Base-by-base conservation (phyloP, 306 rosid species). In the Parietaria judaica region DNA sequence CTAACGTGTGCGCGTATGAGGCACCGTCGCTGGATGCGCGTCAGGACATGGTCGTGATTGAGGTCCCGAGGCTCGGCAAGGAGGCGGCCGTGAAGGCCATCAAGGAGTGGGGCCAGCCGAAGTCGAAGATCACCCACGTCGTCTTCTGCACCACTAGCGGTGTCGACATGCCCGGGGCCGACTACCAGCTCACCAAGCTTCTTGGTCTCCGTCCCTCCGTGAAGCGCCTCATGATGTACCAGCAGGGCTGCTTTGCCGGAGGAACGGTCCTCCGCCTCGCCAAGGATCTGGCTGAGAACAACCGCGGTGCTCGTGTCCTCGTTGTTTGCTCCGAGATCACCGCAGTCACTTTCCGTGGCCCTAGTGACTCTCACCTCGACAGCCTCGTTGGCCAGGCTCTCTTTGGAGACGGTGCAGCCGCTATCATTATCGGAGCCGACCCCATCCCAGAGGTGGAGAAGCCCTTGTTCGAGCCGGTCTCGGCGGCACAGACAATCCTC, bases 121-220 rank as follows among this genome's bases (percentile, higher is more conserved):
- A 78, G 31, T 84, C 95, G 17, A 84, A 87, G 70, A 81, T 87
- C 34, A 87, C 92, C 5, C 92, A 82, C 50, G 36, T 87, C 3
- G 74, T 87, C 46, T 78, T 87, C 49, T 84, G 91, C 78, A 87
- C 95, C 60, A 81, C 84, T 1, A 81, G 90, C 62, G 95, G 95
- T 51, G 86, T 84, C 0, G 95, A 87, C 70, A 87, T 87, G 91
- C 95, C 86, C 2, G 88, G 86, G 0, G 86, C 86, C 0, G 88
- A 87, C 36, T 84, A 79, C 55, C 91, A 82, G 48, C 88, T 87
- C 68, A 81, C 90, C 1, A 87, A 87, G 72, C 83, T 84, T 9
- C 66, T 87, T 11, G 86, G 88, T 11, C 88, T 87, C 38, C 84
- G 84, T 9, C 84, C 86, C 0, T 75, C 74, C 31, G 91, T 87